phyloP scores from a whole-genome alignment of 306 rosid species.

The Mucuna pruriens region DNA sequence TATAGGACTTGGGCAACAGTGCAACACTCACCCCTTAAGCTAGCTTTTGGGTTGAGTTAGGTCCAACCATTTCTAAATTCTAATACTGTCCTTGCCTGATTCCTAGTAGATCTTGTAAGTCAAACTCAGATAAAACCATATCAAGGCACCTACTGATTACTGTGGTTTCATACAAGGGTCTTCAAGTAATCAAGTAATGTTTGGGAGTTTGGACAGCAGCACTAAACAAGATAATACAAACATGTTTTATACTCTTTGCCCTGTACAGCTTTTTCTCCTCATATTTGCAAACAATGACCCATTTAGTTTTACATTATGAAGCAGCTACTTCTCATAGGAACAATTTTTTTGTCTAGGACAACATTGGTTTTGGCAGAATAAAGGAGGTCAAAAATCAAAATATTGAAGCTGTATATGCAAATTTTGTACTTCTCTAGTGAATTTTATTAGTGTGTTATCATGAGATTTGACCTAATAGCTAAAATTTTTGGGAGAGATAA shows the following conservation, averaged over 20 bases:
- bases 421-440: background rate
- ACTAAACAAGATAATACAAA: background rate
- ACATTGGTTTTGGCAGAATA: slow-evolving; percentile 11
- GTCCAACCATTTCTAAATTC: background rate
- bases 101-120: background rate
- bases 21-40: background rate
- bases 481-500: background rate
- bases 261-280: background rate
- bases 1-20: background rate
- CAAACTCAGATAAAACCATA: slow-evolving; percentile 23
- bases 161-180: slow-evolving; percentile 21
- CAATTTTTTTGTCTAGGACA: background rate
- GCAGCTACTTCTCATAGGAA: slow-evolving; percentile 5
- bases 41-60: background rate
- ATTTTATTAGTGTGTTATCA: background rate
- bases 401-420: background rate
- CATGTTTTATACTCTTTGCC: background rate
- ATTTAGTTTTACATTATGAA: background rate
- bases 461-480: background rate
- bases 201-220: background rate
- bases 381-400: background rate
- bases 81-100: background rate
- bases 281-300: background rate
- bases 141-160: slow-evolving; percentile 15
- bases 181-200: background rate